Conservation (phyloP, 257 asterid genomes). For the Schizonepeta tenuifolia region DNA sequence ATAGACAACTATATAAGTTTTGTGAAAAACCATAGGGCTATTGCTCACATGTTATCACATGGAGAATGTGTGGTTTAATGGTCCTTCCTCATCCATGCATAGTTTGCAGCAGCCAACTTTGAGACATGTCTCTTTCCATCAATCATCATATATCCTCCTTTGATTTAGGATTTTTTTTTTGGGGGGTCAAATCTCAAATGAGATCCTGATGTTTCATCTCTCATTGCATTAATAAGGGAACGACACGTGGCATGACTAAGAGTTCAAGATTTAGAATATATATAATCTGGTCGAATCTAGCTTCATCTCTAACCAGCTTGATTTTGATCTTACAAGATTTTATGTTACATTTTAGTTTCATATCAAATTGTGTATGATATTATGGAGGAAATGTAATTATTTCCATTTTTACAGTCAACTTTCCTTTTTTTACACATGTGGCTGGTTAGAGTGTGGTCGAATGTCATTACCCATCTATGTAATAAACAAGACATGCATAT, state of each 20-base stretch:
- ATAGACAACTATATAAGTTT: background rate
- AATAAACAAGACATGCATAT: too few species aligned
- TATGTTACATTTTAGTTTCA: background rate
- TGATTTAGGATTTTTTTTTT: conserved; percentile 20
- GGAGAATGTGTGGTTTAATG: conserved; percentile 50
- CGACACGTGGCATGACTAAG: too few species aligned
- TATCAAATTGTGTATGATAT: too few species aligned
- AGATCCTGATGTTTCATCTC: too few species aligned
- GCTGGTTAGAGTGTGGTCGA: too few species aligned
- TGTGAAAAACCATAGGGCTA: conserved; percentile 4
- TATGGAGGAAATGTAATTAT: too few species aligned
- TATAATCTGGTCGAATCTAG: conserved; percentile 4
- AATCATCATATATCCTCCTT: background rate
- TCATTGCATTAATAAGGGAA: too few species aligned
- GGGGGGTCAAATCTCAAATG: too few species aligned
- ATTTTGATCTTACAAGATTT: background rate
- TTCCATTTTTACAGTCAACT: too few species aligned
- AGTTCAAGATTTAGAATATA: too few species aligned
- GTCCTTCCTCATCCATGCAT: conserved; percentile 42
- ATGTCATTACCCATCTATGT: too few species aligned
- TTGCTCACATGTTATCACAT: conserved; percentile 57
- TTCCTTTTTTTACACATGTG: too few species aligned
- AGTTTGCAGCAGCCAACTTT: conserved; percentile 30
- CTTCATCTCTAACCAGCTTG: background rate
- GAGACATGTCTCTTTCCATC: conserved; percentile 24